Percentiles rank a stretch among this genome's conserved stretches.
These are phyloP conservation scores for Aspergillus carbonarius DNA, from an alignment of 2,329 filamentous ascomycete species.

Conservation along the genomic window DNA sequence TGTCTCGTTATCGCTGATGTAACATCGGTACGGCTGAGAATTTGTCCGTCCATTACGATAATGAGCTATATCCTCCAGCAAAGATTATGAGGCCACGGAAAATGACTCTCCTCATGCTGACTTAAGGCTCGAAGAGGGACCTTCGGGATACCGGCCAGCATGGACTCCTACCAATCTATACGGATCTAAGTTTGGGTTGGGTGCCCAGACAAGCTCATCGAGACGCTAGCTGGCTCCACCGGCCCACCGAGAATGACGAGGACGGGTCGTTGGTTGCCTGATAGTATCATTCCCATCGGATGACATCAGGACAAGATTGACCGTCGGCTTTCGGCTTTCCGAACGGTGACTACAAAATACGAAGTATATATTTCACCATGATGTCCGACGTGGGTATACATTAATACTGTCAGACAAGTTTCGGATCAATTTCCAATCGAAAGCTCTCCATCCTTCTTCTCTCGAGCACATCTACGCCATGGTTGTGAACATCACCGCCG, in stretches of 20 bases:
- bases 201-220: background rate
- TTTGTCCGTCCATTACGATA: background rate
- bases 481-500: conserved; percentile 6
- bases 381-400: background rate
- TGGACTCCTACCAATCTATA: background rate
- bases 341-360: background rate
- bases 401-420: background rate
- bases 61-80: background rate
- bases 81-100: background rate
- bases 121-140: background rate
- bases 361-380: background rate
- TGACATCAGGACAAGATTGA: conserved; percentile 4
- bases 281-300: background rate
- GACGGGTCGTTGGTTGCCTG: conserved; percentile 1
- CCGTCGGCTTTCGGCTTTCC: background rate
- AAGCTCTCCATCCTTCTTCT: background rate
- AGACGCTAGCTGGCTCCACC: background rate
- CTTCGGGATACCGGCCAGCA: background rate
- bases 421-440: background rate
- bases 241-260: background rate
- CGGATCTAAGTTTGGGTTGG: background rate
- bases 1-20: background rate
- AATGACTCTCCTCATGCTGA: background rate
- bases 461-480: background rate
- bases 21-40: background rate